phyloP scores from a whole-genome alignment of 164 flowering plant species.

The Akebia trifoliata region DNA sequence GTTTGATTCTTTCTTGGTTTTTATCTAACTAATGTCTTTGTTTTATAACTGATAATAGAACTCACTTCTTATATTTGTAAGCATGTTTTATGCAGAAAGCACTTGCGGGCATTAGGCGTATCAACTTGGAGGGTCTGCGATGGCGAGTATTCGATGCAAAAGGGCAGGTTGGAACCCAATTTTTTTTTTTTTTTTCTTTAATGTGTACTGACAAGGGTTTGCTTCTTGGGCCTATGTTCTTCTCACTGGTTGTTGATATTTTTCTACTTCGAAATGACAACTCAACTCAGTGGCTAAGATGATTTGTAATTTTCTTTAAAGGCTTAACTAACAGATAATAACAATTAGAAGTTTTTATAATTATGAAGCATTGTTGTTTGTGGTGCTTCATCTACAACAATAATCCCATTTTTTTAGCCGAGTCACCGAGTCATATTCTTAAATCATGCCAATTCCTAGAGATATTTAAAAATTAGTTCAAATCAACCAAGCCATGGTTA shows the following conservation, averaged over 20 bases:
- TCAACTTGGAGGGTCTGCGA: constrained; percentile 72
- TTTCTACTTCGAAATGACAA: too few species aligned
- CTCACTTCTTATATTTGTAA: background rate
- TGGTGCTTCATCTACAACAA: too few species aligned
- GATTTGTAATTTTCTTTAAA: background rate
- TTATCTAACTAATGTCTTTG: background rate
- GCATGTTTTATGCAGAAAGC: constrained; percentile 56
- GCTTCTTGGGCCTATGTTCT: background rate
- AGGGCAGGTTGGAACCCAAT: constrained; percentile 54
- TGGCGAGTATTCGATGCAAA: constrained; percentile 95
- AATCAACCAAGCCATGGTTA: background rate
- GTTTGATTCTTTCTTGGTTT: constrained; percentile 1
- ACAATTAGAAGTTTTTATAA: too few species aligned
- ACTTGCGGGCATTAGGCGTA: constrained; percentile 72
- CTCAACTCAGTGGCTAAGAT: background rate
- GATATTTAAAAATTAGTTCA: background rate
- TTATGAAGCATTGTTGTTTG: too few species aligned
- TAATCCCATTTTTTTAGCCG: too few species aligned
- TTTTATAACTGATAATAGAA: background rate
- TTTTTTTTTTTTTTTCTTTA: background rate
- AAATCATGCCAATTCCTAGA: too few species aligned
- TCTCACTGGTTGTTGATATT: too few species aligned
- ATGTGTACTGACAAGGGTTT: background rate
- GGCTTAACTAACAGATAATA: too few species aligned
- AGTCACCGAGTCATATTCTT: too few species aligned